Base-by-base conservation (phyloP, 129 eudicot genomes). In the Helianthus tuberosus region DNA sequence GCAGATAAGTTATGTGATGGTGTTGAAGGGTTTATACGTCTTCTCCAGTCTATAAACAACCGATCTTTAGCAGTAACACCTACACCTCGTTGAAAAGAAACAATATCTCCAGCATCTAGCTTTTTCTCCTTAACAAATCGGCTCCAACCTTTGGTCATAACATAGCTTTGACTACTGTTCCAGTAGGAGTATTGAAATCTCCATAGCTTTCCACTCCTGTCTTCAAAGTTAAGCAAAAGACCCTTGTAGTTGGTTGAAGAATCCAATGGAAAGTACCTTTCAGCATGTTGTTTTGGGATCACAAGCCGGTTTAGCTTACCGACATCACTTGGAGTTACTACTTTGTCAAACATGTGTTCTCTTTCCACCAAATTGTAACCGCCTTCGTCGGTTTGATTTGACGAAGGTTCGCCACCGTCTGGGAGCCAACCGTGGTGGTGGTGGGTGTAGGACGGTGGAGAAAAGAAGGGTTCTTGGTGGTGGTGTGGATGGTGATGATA, bases 111-210 rank as follows among this genome's bases (percentile, higher is more conserved):
- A 2, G 98, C 96, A 57, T 85, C 91, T 0, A 92, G 91, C 83
- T 82, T 83, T 74, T 92, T 92, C 7, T 92, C 96, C 78, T 89
- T 92, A 14, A 92, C 98, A 49, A 92, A 92, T 0, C 98, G 86
- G 76, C 91, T 87, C 98, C 98, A 92, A 2, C 98, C 98, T 68
- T 92, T 92, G 3, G 98, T 92, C 96, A 92, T 87, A 3, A 92
- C 98, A 57, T 92, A 92, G 86, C 98, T 92, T 64, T 92, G 98
- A 77, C 98, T 92, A 62, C 98, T 92, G 72, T 84, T 92, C 98
- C 98, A 92, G 79, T 92, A 92, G 0, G 98, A 92, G 75, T 92
- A 92, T 23, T 93, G 78, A 68, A 92, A 92, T 38, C 94, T 61
- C 98, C 98, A 92, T 14, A 87, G 80, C 80, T 92, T 87, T 13